phyloP scores from a whole-genome alignment of 2,329 filamentous ascomycete species.

The Neoscytalidium dimidiatum region DNA sequence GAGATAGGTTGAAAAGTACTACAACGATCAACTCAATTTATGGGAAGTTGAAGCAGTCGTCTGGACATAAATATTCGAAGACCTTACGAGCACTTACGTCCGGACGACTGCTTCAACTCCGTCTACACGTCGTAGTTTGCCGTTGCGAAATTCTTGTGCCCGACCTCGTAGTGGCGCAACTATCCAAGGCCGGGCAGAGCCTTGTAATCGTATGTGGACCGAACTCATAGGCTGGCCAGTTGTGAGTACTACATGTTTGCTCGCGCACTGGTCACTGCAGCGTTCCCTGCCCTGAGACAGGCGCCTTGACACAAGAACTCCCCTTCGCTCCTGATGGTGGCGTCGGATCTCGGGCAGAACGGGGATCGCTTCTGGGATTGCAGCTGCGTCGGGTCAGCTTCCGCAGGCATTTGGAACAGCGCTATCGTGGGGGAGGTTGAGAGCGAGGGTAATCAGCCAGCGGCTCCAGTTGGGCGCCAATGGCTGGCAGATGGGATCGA shows the following conservation, averaged over 20 bases:
- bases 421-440: slow-evolving; percentile 1
- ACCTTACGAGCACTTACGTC: neutral
- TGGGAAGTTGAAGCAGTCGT: neutral
- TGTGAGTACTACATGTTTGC: slow-evolving; percentile 4
- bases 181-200: too few relatives aligned
- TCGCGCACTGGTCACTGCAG: neutral
- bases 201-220: too few relatives aligned
- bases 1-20: too few relatives aligned
- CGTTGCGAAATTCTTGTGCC: too few relatives aligned
- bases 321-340: slow-evolving; percentile 21
- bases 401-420: neutral
- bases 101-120: neutral
- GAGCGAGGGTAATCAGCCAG: slow-evolving; percentile 1
- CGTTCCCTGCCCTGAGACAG: slow-evolving; percentile 3
- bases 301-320: slow-evolving; percentile 11
- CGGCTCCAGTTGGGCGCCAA: slow-evolving; percentile 11
- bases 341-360: slow-evolving; percentile 12
- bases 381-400: slow-evolving; percentile 7
- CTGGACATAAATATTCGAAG: neutral
- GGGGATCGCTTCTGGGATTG: slow-evolving; percentile 9
- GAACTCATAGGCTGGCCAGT: neutral
- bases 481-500: neutral
- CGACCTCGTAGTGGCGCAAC: too few relatives aligned
- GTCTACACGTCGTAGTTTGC: too few relatives aligned
- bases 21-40: too few relatives aligned